These are phyloP conservation scores for Verticillium klebahnii DNA, from an alignment of 2,329 filamentous ascomycete genomes.

Conservation along the genomic window DNA sequence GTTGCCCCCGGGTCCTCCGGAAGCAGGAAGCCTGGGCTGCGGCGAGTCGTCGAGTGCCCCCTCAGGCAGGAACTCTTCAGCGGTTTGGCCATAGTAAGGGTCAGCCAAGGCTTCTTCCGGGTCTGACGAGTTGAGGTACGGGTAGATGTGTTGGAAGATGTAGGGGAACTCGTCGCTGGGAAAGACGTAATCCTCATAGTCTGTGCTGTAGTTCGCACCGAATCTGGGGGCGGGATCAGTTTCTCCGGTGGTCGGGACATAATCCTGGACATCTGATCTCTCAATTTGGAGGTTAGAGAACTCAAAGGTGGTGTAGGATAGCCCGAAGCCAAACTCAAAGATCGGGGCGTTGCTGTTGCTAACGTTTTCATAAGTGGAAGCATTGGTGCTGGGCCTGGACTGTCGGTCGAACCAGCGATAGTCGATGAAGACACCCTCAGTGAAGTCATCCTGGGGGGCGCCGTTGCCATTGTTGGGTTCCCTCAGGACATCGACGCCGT, in stretches of 20 bases:
- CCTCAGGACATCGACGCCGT: constrained; percentile 64
- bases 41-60: constrained; percentile 50
- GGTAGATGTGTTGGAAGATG: constrained; percentile 60
- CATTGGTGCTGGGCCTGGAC: constrained; percentile 20
- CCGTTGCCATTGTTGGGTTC: constrained; percentile 61
- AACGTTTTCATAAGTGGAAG: constrained; percentile 17
- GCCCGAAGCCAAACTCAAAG: constrained; percentile 77
- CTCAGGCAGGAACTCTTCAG: constrained; percentile 56
- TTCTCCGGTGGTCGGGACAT: constrained; percentile 55
- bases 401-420: constrained; percentile 69
- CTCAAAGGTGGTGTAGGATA: constrained; percentile 75
- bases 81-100: constrained; percentile 54
- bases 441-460: constrained; percentile 69
- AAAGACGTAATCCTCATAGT: constrained; percentile 64
- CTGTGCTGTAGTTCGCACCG: constrained; percentile 54
- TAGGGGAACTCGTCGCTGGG: constrained; percentile 49
- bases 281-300: constrained; percentile 64
- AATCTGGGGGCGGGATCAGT: constrained; percentile 61
- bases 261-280: constrained; percentile 43
- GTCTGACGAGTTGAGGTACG: constrained; percentile 64
- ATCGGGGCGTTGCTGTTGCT: constrained; percentile 53
- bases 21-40: constrained; percentile 48
- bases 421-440: constrained; percentile 78
- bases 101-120: constrained; percentile 50
- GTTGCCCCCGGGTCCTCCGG: constrained; percentile 59